Conservation (phyloP, 441 rosid genomes). For the Breynia disticha region DNA sequence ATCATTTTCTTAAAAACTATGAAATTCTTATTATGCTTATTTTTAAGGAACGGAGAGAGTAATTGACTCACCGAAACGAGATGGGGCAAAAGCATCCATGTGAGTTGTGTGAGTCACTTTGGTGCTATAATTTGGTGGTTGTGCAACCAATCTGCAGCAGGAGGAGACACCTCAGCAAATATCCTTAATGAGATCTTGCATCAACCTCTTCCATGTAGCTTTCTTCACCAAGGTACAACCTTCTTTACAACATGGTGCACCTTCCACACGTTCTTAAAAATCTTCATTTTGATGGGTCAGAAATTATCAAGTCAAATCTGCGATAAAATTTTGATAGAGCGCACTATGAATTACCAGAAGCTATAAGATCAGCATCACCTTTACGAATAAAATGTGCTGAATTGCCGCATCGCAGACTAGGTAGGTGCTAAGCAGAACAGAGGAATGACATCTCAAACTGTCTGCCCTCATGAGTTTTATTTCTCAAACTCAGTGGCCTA, state of each 20-base stretch:
- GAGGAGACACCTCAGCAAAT: constrained; percentile 17
- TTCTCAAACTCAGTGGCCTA: not conserved
- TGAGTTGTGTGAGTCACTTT: constrained; percentile 4
- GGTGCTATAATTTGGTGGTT: constrained; percentile 17
- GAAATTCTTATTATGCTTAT: too few species aligned
- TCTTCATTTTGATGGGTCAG: constrained; percentile 9
- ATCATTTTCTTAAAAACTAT: too few species aligned
- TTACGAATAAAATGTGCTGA: constrained; percentile 3
- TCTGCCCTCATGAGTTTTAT: not conserved
- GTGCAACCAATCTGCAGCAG: constrained; percentile 9
- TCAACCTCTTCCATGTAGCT: constrained; percentile 1
- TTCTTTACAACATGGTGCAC: not conserved
- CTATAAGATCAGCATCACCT: not conserved
- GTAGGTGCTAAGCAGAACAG: constrained; percentile 12
- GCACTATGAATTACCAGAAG: constrained; percentile 20
- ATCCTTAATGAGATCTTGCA: not conserved
- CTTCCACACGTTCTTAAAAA: not conserved
- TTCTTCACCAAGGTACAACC: constrained; percentile 6
- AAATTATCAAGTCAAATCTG: constrained; percentile 13
- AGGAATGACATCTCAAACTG: not conserved
- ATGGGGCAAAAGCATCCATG: constrained; percentile 3
- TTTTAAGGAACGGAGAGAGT: too few species aligned
- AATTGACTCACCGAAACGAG: not conserved
- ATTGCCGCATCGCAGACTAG: not conserved
- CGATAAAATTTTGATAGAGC: constrained; percentile 12